Base-by-base conservation (phyloP, 176 grass and related monocot genomes). In the Carex parvula region DNA sequence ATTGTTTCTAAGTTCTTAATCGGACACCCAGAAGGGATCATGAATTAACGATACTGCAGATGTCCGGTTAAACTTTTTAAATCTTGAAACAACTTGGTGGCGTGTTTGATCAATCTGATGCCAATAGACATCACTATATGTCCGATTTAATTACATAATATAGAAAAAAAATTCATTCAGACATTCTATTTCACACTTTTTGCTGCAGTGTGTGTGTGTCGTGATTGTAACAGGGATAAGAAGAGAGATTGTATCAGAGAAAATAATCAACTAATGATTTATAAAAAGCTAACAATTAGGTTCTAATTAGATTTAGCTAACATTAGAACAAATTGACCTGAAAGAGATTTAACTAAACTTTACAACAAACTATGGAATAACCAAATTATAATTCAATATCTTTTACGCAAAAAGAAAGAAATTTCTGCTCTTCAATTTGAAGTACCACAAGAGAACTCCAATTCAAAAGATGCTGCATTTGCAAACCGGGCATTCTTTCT, bases 401-500 rank as follows among this genome's bases (percentile, higher is more conserved):
- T 56, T 77, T 32, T 30, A 56, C 32, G 24, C 48, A 56, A 32
- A 33, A 32, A 77, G 10, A 17, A 15, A 55, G 1, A 16, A 76
- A 32, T 24, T 54, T 32, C n/a, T 76, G 21, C 39, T 55, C 21
- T 55, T 76, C 44, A 54, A 75, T 7, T 20, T 70, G 4, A 70
- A 70, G 21, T 53, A 29, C n/a, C 39, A 72, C n/a, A n/a, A n/a
- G n/a, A n/a, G n/a, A n/a, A n/a, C n/a, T n/a, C n/a, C 39, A 53
- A 63, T 70, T 85, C 81, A 93, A 17, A 79, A 82, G 60, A 97
- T 89, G 82, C 85, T 85, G 39, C 61, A 87, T 79, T 91, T 98
- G 88, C 95, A 98, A 64, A 93, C 21, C 0, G 92, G 91, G 57
- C 95, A 98, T 13, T 86, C 75, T 46, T 88, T 94, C 86, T 91